Base-by-base conservation (phyloP, 371 early-diverging fungal species). In the Chytridium lagenaria region DNA sequence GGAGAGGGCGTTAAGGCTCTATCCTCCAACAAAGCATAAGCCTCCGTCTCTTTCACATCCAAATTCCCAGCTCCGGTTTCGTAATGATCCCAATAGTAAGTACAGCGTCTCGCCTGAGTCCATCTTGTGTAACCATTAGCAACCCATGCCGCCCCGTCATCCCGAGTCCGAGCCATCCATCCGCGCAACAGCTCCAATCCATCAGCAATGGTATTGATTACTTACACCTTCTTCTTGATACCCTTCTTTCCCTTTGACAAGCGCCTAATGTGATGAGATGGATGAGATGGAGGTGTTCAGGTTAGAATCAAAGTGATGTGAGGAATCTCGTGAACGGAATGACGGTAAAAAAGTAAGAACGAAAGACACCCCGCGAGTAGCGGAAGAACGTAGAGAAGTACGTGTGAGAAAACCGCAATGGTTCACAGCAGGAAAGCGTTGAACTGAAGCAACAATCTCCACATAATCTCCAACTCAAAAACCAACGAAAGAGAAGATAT, bases 161-260 rank as follows among this genome's bases (percentile, higher is more conserved):
- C 44, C 7, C 7, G 44, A 44, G 44, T 44, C 12, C 44, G 44
- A 7, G 19, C 50, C n/a, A 52, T 51, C 71, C 67, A 69, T 70
- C 78, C 44, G 26, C 36, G 36, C 7, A 23, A 61, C 1, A 22
- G 50, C 38, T n/a, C n/a, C n/a, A n/a, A n/a, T n/a, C n/a, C n/a
- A n/a, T n/a, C n/a, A n/a, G n/a, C n/a, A n/a, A n/a, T n/a, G n/a
- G n/a, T n/a, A n/a, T n/a, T n/a, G n/a, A n/a, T n/a, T 68, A 91
- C 92, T 89, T 92, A 94, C 93, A 92, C 88, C 92, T 93, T 95
- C 94, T 95, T 95, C 93, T 95, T 96, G 82, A 94, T 88, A 78
- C 95, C 97, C 92, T 95, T 96, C 90, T 95, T 95, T 83, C 95
- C 96, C 89, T 96, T 95, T 78, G 93, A 92, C 78, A 95, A 90